Evolutionary conservation across 2,329 filamentous ascomycete species (phyloP).

Genomic region (Plenodomus tracheiphilus): DNA sequence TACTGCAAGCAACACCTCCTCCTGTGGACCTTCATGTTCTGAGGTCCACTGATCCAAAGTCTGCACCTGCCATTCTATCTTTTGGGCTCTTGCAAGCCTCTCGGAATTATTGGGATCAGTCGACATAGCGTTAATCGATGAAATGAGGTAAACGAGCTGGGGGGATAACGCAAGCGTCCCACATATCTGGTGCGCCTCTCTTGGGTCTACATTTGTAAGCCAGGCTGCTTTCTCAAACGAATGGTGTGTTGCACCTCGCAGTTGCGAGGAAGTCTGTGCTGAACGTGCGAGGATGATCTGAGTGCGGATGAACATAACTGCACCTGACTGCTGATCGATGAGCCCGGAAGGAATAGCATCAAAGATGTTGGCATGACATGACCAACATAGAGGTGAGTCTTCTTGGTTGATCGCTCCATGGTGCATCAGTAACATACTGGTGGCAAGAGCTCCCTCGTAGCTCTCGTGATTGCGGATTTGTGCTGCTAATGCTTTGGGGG

Average conservation of each 20-base stretch:
- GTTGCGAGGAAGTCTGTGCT: conserved; percentile 24
- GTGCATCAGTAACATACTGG: conserved; percentile 41
- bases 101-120: conserved; percentile 16
- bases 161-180: conserved; percentile 32
- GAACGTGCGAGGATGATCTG: conserved; percentile 36
- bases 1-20: conserved; percentile 33
- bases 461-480: conserved; percentile 34
- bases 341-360: conserved; percentile 29
- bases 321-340: conserved; percentile 28
- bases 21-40: conserved; percentile 25
- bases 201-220: conserved; percentile 23
- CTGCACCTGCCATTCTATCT: conserved; percentile 31
- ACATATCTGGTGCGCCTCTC: conserved; percentile 30
- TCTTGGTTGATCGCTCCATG: conserved; percentile 32
- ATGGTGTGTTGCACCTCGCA: conserved; percentile 26
- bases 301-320: conserved; percentile 33
- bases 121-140: conserved; percentile 31
- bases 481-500: conserved; percentile 29
- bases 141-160: conserved; percentile 34
- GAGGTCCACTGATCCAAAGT: conserved; percentile 32
- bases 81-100: conserved; percentile 27
- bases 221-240: conserved; percentile 31
- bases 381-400: conserved; percentile 37
- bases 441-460: conserved; percentile 35
- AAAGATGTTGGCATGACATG: conserved; percentile 38